Evolutionary conservation across 192 early-diverging fungal species (phyloP).

Genomic region (Coemansia sp.): DNA sequence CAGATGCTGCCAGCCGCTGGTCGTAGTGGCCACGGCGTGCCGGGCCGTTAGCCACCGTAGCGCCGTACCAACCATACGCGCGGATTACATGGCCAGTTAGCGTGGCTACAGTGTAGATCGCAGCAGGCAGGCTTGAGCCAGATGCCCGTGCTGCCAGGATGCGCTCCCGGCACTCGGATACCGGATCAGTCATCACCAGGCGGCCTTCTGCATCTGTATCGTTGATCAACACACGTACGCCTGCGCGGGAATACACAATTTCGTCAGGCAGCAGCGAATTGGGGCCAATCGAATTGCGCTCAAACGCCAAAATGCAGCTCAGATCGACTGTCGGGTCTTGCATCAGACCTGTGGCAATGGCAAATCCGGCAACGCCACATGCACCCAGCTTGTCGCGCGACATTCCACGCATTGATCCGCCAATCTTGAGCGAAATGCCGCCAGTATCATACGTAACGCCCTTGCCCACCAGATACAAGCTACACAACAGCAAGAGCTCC

Average conservation of each 20-base stretch:
- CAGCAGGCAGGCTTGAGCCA: conserved; percentile 48
- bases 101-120: conserved; percentile 80
- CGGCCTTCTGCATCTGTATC: conserved; percentile 93
- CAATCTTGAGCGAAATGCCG: conserved; percentile 81
- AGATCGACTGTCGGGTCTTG: conserved; percentile 67
- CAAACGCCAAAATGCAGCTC: conserved; percentile 70
- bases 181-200: conserved; percentile 81
- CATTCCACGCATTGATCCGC: conserved; percentile 84
- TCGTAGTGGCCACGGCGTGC: conserved; percentile 63
- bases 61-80: conserved; percentile 74
- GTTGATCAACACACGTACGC: conserved; percentile 72
- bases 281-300: conserved; percentile 79
- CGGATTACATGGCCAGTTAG: conserved; percentile 82
- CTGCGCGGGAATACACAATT: conserved; percentile 71
- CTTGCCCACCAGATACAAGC: conserved; percentile 82
- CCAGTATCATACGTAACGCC: conserved; percentile 91
- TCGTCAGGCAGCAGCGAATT: conserved; percentile 82
- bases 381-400: conserved; percentile 90
- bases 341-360: conserved; percentile 65
- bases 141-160: conserved; percentile 60
- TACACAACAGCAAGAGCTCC: conserved; percentile 11
- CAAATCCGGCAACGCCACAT: conserved; percentile 76
- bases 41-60: conserved; percentile 73
- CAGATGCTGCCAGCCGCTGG: conserved; percentile 61
- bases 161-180: conserved; percentile 71